These are phyloP conservation scores for Fusarium xylarioides DNA, from an alignment of 2,329 filamentous ascomycete genomes.

Conservation along the genomic window DNA sequence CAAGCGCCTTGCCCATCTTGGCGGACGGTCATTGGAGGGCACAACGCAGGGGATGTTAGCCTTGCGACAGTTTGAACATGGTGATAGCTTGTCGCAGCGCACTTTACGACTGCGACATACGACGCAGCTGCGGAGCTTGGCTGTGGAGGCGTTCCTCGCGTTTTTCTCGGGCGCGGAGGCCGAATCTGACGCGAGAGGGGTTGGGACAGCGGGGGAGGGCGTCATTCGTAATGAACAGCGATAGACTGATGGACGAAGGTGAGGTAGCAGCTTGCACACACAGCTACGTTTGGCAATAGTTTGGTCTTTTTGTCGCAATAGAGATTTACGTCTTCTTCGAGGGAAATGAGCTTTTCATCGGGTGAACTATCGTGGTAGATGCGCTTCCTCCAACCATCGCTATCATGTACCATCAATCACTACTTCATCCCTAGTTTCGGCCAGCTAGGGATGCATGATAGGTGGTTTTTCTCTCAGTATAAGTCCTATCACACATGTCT, in stretches of 20 bases:
- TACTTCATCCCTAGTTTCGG: neutral
- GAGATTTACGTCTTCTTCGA: neutral
- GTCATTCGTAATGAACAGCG: neutral
- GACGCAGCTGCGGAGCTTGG: conserved; percentile 57
- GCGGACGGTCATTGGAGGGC: conserved; percentile 59
- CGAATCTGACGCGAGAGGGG: conserved; percentile 26
- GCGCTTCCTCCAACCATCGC: fast-evolving
- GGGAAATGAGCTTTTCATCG: neutral
- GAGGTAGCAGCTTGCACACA: fast-evolving
- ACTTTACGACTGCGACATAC: conserved; percentile 65
- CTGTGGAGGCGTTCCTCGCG: conserved; percentile 24
- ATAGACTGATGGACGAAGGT: no score
- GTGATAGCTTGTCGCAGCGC: conserved; percentile 64
- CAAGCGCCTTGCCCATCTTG: conserved; percentile 64
- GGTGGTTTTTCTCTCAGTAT: fast-evolving
- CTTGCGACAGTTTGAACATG: conserved; percentile 65
- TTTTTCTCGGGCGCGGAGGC: conserved; percentile 36
- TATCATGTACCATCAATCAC: neutral
- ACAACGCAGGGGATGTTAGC: conserved; percentile 62
- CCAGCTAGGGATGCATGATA: fast-evolving
- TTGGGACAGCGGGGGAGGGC: neutral
- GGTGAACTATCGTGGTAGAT: neutral
- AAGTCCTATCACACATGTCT: fast-evolving
- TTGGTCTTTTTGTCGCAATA: neutral
- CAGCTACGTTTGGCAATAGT: neutral